phyloP scores from a whole-genome alignment of 495 filamentous ascomycete genomes.

The Xylaria nigripes region DNA sequence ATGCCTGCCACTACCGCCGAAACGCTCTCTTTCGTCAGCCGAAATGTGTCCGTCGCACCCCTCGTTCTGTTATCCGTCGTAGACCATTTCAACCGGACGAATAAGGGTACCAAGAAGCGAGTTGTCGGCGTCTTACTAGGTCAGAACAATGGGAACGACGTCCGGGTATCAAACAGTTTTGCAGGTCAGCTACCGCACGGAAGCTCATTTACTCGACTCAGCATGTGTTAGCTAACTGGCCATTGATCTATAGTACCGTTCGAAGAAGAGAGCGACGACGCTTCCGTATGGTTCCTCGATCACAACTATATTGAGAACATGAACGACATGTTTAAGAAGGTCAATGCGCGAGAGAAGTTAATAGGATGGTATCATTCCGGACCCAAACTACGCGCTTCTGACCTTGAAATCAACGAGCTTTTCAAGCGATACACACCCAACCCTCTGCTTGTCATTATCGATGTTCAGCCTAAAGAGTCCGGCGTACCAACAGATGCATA shows the following conservation, averaged over 20 bases:
- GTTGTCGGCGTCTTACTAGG: conserved; percentile 93
- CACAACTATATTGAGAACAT: conserved; percentile 99
- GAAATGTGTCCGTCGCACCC: conserved; percentile 93
- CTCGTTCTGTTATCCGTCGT: conserved; percentile 95
- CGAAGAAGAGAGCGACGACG: conserved; percentile 97
- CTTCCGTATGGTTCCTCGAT: conserved; percentile 97
- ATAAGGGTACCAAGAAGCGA: conserved; percentile 75
- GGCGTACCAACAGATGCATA: conserved; percentile 98
- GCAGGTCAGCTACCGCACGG: conserved; percentile 55
- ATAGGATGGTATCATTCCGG: conserved; percentile 99
- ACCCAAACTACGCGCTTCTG: conserved; percentile 90
- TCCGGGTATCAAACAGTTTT: conserved; percentile 97
- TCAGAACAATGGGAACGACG: conserved; percentile 90
- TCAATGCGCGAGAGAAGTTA: conserved; percentile 97
- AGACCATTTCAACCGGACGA: conserved; percentile 92
- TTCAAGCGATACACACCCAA: conserved; percentile 99
- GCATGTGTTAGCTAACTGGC: conserved; percentile 11
- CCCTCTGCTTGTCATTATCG: conserved; percentile 92
- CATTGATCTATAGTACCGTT: conserved; percentile 65
- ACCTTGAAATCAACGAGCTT: conserved; percentile 98
- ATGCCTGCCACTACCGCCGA: conserved; percentile 96
- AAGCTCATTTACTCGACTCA: background rate
- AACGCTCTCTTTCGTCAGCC: conserved; percentile 82
- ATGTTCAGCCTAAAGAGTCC: conserved; percentile 96
- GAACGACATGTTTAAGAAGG: conserved; percentile 99